Evolutionary conservation across 2,329 filamentous ascomycete species (phyloP).

Genomic region (Paecilomyces sp.): DNA sequence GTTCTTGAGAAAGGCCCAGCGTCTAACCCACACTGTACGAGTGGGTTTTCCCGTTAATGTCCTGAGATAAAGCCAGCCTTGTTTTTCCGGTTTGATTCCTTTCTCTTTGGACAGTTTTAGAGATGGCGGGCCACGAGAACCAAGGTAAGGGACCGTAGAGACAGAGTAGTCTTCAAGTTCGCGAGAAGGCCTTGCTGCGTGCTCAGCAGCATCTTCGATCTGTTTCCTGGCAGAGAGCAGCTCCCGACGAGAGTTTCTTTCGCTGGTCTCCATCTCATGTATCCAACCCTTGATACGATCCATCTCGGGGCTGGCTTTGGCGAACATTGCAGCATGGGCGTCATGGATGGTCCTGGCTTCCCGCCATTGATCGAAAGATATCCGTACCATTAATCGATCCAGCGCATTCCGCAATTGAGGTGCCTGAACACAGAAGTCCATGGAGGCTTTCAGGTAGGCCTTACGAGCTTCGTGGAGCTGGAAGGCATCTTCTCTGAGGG

Average conservation of each 20-base stretch:
- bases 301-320: conserved; percentile 70
- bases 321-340: conserved; percentile 52
- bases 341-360: conserved; percentile 72
- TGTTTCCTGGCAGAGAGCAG: conserved; percentile 70
- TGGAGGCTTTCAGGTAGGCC: conserved; percentile 79
- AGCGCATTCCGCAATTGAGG: conserved; percentile 78
- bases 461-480: conserved; percentile 89
- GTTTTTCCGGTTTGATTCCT: conserved; percentile 61
- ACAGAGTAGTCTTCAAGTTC: conserved; percentile 89
- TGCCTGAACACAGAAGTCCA: conserved; percentile 86
- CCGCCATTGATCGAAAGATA: conserved; percentile 81
- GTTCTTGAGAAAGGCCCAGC: conserved; percentile 94
- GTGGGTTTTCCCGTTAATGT: conserved; percentile 81
- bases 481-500: conserved; percentile 90
- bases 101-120: conserved; percentile 46
- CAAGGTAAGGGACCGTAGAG: conserved; percentile 82
- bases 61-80: conserved; percentile 86
- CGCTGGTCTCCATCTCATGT: conserved; percentile 87
- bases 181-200: conserved; percentile 68
- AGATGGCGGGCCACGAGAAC: conserved; percentile 59
- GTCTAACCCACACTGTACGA: conserved; percentile 77
- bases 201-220: conserved; percentile 70
- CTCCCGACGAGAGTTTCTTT: conserved; percentile 74
- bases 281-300: conserved; percentile 89
- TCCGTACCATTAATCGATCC: conserved; percentile 76